Base-by-base conservation (phyloP, 73 alveolate species). In the Paramecium caudatum region DNA sequence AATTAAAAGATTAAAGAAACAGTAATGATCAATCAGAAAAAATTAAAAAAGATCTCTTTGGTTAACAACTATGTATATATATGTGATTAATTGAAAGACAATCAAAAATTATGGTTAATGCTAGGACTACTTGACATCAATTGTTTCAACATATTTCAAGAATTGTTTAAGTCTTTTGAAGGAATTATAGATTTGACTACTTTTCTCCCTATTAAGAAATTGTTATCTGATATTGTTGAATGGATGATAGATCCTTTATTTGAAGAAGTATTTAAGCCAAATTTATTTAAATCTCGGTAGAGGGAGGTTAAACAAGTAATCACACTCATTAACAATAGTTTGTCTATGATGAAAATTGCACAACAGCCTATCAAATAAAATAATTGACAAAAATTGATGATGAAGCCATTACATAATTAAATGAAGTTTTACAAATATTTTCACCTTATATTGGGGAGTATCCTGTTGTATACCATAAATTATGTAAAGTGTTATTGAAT, bases 91-190 rank as follows among this genome's bases (percentile, higher is more conserved):
- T n/a, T n/a, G 15, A 16, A 21, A 74, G 88, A 74, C 21, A 74
- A 74, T 74, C n/a, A 74, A 74, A 74, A 74, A 74, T 74, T 74
- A 43, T 74, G 88, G 88, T 37, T 74, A 13, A 41, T 74, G 88
- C 10, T 41, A 41, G 68, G 69, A 41, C 43, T 74, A 41, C 17
- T 74, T 7, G 33, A 74, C 8, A 12, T 19, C 3, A 74, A 74
- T 21, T 25, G 68, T 16, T 39, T 41, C 47, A 23, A 45, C 16
- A 27, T 39, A 45, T 74, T 74, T 43, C 12, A 27, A 12, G 62
- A 74, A 6, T 5, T 74, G 2, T 74, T 41, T n/a, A 74, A 74
- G 43, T 27, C 47, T 12, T 74, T 41, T 74, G 88, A 74, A 37
- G 69, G 69, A 41, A 37, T 43, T 12, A 34, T 74, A 4, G 88